Evolutionary conservation across 495 filamentous ascomycete genomes (phyloP).

Genomic region (Aspergillus wentii): DNA sequence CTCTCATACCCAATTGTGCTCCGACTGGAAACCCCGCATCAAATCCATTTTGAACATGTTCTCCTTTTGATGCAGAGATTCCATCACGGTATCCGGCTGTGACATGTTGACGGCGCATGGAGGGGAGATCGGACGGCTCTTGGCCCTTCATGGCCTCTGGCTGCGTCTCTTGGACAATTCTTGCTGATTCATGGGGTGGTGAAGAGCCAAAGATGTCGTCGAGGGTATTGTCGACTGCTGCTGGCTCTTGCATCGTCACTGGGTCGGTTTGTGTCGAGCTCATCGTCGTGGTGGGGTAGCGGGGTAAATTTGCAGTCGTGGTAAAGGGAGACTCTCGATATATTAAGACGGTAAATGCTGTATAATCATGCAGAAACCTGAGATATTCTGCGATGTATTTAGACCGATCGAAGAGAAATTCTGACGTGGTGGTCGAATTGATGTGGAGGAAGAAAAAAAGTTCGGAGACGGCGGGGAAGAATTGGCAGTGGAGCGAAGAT

Average conservation of each 20-base stretch:
- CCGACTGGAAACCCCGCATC: constrained; percentile 83
- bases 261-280: constrained; percentile 14
- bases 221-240: constrained; percentile 28
- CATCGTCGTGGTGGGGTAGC: constrained; percentile 27
- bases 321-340: too few species aligned
- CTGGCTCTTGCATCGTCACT: constrained; percentile 2
- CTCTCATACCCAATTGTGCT: constrained; percentile 66
- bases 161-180: not conserved
- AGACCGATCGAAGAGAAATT: too few species aligned
- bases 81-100: constrained; percentile 92
- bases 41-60: constrained; percentile 74
- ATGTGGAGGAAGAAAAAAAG: too few species aligned
- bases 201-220: constrained; percentile 47
- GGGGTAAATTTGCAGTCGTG: too few species aligned
- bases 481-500: too few species aligned
- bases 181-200: constrained; percentile 16
- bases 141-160: not conserved
- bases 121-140: constrained; percentile 67
- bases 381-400: too few species aligned
- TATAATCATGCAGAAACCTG: too few species aligned
- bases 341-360: too few species aligned
- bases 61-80: constrained; percentile 63
- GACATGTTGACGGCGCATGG: constrained; percentile 66
- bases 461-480: too few species aligned
- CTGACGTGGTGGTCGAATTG: too few species aligned